Evolutionary conservation across 176 grass and related monocot species (phyloP), one percentile per base, ranked within the genome.

Genomic region (Paspalum vaginatum): DNA sequence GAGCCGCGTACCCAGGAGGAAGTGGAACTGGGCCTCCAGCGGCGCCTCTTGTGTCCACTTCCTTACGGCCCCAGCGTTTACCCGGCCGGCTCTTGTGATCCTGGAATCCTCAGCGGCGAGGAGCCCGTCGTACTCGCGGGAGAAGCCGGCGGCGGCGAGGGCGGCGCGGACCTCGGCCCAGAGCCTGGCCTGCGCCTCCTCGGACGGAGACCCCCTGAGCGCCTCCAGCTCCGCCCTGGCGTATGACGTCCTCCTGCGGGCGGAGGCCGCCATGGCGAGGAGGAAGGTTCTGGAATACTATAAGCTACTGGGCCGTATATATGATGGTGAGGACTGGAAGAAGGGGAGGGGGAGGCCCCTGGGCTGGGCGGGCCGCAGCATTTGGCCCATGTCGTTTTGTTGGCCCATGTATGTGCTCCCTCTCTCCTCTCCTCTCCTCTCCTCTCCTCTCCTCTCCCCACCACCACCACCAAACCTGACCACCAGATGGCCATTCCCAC

Each of bases 91-190:
- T 32, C 32, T 32, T 32, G 32, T 32, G 32, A 32, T 32, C 32
- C 32, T 32, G 32, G 32, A 32, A 37, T 75, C 68, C 18, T 76
- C 75, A 16, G 39, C 13, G 11, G 37, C 56, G 7, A 77, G 46
- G 20, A 97, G 74, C 46, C 77, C 87, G 70, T 94, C 87, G 8
- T 88, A 90, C 13, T 92, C 83, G 11, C 69, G 76, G 20, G 83
- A 76, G 43, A 83, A 89, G 16, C 87, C 74, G 7, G 75, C 76
- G 17, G 80, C 70, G 4, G 80, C 88, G 53, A 94, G 90, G 58
- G 72, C 78, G 15, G 65, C 57, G 75, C 81, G 88, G n/a, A 74
- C 90, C 81, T 79, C 83, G 69, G 83, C 81, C 83, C 92, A 98
- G 38, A 52, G 5, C 24, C 48, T 53, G 65, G 37, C 73, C 50